A percentile compares a stretch with the other conserved stretches of the same genome.
Evolutionary conservation across 306 rosid species (phyloP).

Genomic region (Trichosanthes cucumerina): DNA sequence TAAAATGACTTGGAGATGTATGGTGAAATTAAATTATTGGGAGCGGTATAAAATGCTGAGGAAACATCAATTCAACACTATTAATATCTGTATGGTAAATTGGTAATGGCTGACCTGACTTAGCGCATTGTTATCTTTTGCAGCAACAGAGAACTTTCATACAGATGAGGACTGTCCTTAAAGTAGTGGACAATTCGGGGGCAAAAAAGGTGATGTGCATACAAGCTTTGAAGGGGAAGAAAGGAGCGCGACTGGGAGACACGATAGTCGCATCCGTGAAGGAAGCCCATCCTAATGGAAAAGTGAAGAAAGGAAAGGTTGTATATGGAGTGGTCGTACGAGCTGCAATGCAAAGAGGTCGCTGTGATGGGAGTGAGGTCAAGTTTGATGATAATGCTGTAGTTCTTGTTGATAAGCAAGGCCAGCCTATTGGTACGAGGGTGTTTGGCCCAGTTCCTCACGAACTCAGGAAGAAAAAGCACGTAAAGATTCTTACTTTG

Average conservation of each 20-base stretch:
- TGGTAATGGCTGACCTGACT: not conserved
- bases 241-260: slow-evolving; percentile 89
- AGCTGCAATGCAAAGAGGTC: slow-evolving; percentile 65
- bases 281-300: slow-evolving; percentile 88
- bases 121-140: slow-evolving; percentile 4
- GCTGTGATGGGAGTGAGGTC: slow-evolving; percentile 87
- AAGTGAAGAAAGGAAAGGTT: slow-evolving; percentile 63
- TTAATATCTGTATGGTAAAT: not conserved
- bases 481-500: slow-evolving; percentile 80
- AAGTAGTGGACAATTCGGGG: slow-evolving; percentile 83
- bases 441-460: slow-evolving; percentile 93
- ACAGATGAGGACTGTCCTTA: slow-evolving; percentile 87
- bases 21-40: not conserved
- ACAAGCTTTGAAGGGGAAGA: slow-evolving; percentile 76
- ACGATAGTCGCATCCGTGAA: slow-evolving; percentile 79
- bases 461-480: slow-evolving; percentile 76
- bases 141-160: slow-evolving; percentile 78
- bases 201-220: slow-evolving; percentile 93
- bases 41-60: not conserved
- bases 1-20: not conserved
- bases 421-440: slow-evolving; percentile 87
- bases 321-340: slow-evolving; percentile 62
- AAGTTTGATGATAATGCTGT: slow-evolving; percentile 80
- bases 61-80: not conserved
- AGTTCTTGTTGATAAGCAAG: slow-evolving; percentile 84